Conservation (phyloP, 768 basidiomycete genomes). For the Leccinum broughii region DNA sequence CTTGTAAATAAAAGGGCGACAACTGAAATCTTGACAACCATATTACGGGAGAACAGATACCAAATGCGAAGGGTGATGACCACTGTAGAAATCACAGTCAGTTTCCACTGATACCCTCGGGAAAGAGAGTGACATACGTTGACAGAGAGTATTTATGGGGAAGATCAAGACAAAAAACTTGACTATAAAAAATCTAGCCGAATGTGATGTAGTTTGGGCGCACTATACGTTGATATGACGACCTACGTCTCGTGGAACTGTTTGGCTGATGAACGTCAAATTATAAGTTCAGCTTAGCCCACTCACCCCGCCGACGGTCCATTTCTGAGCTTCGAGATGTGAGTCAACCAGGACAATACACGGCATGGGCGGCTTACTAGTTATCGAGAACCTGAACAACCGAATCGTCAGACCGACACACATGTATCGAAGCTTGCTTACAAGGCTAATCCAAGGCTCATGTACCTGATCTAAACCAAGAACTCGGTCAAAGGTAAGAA, state of each 20-base stretch:
- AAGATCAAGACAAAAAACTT: neutral
- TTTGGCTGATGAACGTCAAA: neutral
- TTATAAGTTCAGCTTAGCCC: neutral
- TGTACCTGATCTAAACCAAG: neutral
- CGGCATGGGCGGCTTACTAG: neutral
- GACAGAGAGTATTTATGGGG: neutral
- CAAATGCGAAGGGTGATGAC: neutral
- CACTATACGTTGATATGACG: neutral
- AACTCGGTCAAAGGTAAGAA: neutral
- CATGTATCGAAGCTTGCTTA: neutral
- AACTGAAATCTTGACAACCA: neutral
- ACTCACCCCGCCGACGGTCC: neutral
- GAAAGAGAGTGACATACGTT: neutral
- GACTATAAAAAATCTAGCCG: neutral
- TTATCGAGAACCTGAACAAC: neutral
- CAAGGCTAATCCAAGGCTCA: neutral
- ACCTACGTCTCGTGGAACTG: neutral
- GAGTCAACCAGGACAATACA: neutral
- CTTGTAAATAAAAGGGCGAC: neutral
- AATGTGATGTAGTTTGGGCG: neutral
- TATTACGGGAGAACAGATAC: neutral
- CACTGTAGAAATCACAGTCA: neutral
- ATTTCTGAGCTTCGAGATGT: neutral
- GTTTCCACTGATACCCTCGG: neutral
- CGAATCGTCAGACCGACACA: neutral